Percentiles rank a stretch among this genome's conserved stretches.
These are phyloP conservation scores for Papilionanthe hybrid DNA, from an alignment of 116 monocot genomes.

Conservation along the genomic window DNA sequence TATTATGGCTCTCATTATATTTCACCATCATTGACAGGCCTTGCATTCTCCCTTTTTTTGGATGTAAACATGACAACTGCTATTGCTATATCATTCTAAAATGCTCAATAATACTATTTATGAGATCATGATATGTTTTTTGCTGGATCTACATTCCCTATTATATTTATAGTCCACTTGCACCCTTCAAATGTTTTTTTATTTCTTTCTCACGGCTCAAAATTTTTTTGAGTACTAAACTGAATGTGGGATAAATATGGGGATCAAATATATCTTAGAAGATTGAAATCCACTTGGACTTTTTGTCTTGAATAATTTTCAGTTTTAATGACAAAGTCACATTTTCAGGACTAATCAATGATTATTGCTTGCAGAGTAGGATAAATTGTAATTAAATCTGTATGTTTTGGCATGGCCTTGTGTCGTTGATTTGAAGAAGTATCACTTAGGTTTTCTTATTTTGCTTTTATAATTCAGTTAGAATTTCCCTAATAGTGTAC, in stretches of 20 bases:
- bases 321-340: neutral
- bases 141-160: neutral
- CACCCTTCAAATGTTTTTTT: neutral
- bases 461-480: neutral
- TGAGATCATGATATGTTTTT: neutral
- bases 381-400: neutral
- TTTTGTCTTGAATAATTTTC: neutral
- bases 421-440: neutral
- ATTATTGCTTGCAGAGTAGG: neutral
- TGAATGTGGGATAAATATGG: too few relatives aligned
- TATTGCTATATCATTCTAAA: too few relatives aligned
- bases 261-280: neutral
- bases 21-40: neutral
- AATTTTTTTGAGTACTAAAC: neutral
- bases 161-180: neutral
- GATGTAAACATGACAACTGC: neutral
- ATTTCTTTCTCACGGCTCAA: neutral
- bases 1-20: neutral
- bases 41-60: neutral
- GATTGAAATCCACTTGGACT: neutral
- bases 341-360: neutral
- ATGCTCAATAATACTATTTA: neutral
- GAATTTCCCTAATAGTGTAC: neutral
- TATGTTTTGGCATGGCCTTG: neutral
- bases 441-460: neutral